Evolutionary conservation across 2,329 filamentous ascomycete species (phyloP).

Genomic region (Akanthomyces muscarius): DNA sequence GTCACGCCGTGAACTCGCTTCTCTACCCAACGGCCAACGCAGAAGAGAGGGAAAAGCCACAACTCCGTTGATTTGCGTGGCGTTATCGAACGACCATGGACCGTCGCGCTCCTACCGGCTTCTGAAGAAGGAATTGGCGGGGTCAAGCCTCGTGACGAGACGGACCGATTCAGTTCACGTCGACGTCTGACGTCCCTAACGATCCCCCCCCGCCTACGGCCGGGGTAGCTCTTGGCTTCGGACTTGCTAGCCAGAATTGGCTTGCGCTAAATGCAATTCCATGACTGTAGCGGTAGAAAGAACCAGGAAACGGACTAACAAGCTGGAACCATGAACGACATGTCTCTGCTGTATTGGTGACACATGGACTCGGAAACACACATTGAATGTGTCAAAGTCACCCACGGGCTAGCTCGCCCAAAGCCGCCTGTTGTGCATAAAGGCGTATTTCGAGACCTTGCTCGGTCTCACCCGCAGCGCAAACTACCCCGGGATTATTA

Average conservation of each 20-base stretch:
- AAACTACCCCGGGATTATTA: not conserved
- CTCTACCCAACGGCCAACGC: not conserved
- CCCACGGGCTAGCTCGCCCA: not conserved
- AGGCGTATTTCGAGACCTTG: not conserved
- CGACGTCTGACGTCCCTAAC: not conserved
- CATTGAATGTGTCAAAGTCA: not conserved
- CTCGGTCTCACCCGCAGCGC: not conserved
- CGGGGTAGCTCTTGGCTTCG: not conserved
- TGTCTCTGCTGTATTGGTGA: too few relatives aligned
- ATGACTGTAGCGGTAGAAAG: not conserved
- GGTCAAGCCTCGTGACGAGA: slow-evolving; percentile 1
- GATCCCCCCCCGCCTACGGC: not conserved
- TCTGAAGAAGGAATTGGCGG: not conserved
- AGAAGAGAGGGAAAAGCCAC: not conserved
- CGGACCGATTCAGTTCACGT: slow-evolving; percentile 4
- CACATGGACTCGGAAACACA: too few relatives aligned
- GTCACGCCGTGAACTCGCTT: not conserved
- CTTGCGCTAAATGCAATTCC: not conserved
- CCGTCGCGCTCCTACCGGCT: not conserved
- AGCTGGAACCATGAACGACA: too few relatives aligned
- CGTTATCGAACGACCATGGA: not conserved
- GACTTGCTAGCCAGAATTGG: not conserved
- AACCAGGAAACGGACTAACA: too few relatives aligned
- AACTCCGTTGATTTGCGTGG: not conserved
- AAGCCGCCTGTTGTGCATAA: not conserved